Base-by-base conservation (phyloP, 441 rosid species). In the Gossypium schwendimanii region DNA sequence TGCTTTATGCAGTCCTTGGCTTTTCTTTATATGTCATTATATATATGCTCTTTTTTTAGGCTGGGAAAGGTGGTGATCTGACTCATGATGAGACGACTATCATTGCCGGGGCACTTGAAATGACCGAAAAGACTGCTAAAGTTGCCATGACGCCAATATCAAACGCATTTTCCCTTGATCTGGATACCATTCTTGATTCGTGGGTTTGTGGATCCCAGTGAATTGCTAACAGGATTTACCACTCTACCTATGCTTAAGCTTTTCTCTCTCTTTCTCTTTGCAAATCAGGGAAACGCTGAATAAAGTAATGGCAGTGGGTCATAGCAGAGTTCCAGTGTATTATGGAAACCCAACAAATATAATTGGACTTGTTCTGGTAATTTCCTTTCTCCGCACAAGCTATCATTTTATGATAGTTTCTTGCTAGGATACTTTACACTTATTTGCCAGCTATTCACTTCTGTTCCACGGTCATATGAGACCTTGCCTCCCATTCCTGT, bases 81-180 rank as follows among this genome's bases (percentile, higher is more conserved):
- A 93, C 96, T n/a, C 91, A 80, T 69, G 96, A 93, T 81, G 98
- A 93, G 86, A 91, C 98, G 47, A 87, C 98, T 49, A 93, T 93
- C 78, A 93, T 93, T 57, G 80, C 97, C 50, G 98, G 98, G 59
- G 98, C 98, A 73, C 95, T 93, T 81, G 93, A 93, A 75, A 71
- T 93, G 86, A 91, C 98, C 5, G 92, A 82, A 80, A 93, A 88
- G 84, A 87, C 92, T n/a, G 97, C 93, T 65, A 87, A 87, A 84
- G 84, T 88, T 87, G 98, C 98, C 65, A 93, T 93, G 98, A 89
- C 93, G 68, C 88, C 89, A 67, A 91, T 93, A 77, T 82, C 92
- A 62, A 93, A 91, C 72, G 98, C 98, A 74, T 93, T 93, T 84
- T 86, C 98, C 80, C 98, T 93, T 80, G 98, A 91, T 85, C 87